phyloP scores from a whole-genome alignment of 2,329 filamentous ascomycete genomes.

The Verticillium nonalfalfae region DNA sequence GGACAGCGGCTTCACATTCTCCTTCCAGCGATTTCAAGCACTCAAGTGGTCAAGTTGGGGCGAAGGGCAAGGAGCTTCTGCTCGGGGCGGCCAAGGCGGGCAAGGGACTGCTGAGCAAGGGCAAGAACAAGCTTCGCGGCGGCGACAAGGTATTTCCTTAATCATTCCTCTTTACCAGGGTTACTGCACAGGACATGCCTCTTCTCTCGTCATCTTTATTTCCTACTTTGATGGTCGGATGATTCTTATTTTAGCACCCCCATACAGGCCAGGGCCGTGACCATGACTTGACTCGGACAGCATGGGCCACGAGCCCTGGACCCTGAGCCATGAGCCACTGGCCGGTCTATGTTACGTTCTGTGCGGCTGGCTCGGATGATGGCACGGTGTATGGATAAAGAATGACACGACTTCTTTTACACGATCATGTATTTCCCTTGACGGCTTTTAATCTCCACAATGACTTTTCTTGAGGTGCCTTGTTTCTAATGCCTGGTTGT shows the following conservation, averaged over 20 bases:
- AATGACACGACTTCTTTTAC: slow-evolving; percentile 30
- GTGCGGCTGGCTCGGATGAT: slow-evolving; percentile 24
- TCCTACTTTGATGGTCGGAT: not conserved
- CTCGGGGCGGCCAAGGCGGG: slow-evolving; percentile 83
- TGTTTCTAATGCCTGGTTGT: slow-evolving; percentile 17
- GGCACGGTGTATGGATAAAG: slow-evolving; percentile 32
- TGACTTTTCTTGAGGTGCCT: not conserved
- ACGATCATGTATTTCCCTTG: slow-evolving; percentile 14
- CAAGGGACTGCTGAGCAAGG: slow-evolving; percentile 86
- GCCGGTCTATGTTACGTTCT: slow-evolving; percentile 9
- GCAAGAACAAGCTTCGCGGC: slow-evolving; percentile 73
- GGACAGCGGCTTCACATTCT: slow-evolving; percentile 28
- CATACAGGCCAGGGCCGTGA: not conserved
- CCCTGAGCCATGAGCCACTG: slow-evolving; percentile 4
- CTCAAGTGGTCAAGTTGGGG: slow-evolving; percentile 61
- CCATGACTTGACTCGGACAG: not conserved
- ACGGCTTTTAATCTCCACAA: slow-evolving; percentile 5
- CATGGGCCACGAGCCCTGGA: not conserved
- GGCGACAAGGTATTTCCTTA: slow-evolving; percentile 81
- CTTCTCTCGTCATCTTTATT: slow-evolving; percentile 12
- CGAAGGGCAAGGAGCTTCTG: slow-evolving; percentile 83
- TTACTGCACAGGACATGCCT: slow-evolving; percentile 14
- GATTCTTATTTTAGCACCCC: not conserved
- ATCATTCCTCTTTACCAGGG: slow-evolving; percentile 26
- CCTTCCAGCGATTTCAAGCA: slow-evolving; percentile 40